Base-by-base conservation (phyloP, 345 rosid genomes). In the Hypericum perforatum region DNA sequence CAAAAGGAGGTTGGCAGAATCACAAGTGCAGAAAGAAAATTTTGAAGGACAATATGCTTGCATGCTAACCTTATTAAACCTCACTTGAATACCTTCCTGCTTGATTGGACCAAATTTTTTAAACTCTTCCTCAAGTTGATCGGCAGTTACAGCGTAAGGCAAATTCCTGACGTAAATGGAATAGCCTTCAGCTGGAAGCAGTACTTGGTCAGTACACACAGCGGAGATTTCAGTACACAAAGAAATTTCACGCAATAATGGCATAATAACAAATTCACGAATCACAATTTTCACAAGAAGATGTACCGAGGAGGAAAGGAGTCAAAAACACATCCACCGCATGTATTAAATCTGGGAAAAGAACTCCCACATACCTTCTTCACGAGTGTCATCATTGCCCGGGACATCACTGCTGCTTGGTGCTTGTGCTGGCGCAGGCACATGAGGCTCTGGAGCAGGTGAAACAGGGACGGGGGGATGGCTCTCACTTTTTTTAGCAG, bases 71-170 rank as follows among this genome's bases (percentile, higher is more conserved):
- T 45, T 49, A 39, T 60, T 66, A 43, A 11, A 54, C 56, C 70
- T 66, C 47, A 66, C 61, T 60, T 66, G 70, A 39, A 66, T 15
- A 16, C 70, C 70, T 47, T 52, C 65, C 39, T 49, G 51, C 53
- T 66, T 60, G 57, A 66, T 60, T 6, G 70, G 61, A 32, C 70
- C 70, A 55, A 60, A 66, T 43, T 54, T 66, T 53, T 55, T 39
- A 41, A 66, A 66, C 59, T 60, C 52, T 8, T 14, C 41, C 53
- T 55, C 70, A 54, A 66, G 70, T 53, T 60, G 61, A 60, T 50
- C 13, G 37, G 52, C 52, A 0, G 44, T 49, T 43, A 54, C n/a
- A 22, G 54, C 43, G 39, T 40, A 39, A 41, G 70, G 70, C 61
- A 66, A 44, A 45, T 66, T 66, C 13, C 65, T 56, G 3, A 66